Conservation (phyloP, 1,284 basidiomycete species). For the Rhodotorula sp. region DNA sequence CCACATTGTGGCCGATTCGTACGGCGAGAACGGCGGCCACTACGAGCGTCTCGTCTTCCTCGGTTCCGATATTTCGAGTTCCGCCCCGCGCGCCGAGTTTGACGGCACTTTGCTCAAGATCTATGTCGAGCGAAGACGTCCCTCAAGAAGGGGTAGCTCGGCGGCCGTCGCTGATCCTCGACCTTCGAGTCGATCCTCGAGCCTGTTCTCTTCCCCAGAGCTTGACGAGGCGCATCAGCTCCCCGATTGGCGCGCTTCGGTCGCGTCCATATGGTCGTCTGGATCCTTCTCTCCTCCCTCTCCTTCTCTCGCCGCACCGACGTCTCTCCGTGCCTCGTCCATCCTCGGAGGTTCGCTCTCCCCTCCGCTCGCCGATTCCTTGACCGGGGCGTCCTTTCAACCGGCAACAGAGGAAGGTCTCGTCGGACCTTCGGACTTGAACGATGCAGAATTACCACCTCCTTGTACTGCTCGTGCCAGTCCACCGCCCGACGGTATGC, state of each 20-base stretch:
- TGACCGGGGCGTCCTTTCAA: neutral
- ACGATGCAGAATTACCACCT: neutral
- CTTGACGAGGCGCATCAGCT: neutral
- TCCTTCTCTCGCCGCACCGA: neutral
- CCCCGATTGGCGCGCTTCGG: conserved; percentile 3
- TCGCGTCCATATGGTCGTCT: conserved; percentile 10
- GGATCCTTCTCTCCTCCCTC: neutral
- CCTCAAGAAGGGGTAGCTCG: conserved; percentile 3
- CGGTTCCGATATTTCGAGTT: conserved; percentile 60
- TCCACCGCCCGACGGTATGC: conserved; percentile 10
- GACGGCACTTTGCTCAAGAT: conserved; percentile 39
- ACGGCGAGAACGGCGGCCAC: conserved; percentile 36
- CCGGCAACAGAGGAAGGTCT: neutral
- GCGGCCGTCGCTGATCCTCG: neutral
- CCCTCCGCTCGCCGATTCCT: conserved; percentile 14
- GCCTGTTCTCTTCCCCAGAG: conserved; percentile 20
- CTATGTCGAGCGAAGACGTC: conserved; percentile 40
- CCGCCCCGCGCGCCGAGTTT: conserved; percentile 35
- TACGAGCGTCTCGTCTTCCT: conserved; percentile 64
- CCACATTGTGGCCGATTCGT: conserved; percentile 41
- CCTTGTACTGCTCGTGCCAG: conserved; percentile 12
- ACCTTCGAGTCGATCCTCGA: neutral
- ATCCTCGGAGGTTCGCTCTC: conserved; percentile 1
- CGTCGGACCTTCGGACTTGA: neutral
- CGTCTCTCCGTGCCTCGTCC: too few species aligned